Percentiles rank a stretch among this genome's conserved stretches.
Evolutionary conservation across 202 grass and related monocot species (phyloP).

Genomic region (Bolboschoenoplectus hybrid): DNA sequence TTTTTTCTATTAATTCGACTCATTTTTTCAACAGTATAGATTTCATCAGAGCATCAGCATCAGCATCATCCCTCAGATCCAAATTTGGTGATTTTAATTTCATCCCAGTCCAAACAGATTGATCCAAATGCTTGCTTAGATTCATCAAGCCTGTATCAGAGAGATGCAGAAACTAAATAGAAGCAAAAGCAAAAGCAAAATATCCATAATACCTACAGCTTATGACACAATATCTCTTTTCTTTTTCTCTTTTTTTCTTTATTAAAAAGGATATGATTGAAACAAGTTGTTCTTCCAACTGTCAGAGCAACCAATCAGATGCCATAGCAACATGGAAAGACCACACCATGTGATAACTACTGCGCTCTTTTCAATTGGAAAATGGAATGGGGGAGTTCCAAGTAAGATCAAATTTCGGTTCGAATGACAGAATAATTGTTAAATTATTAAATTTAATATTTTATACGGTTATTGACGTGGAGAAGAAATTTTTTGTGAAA

Average conservation of each 20-base stretch:
- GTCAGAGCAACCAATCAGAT: not conserved
- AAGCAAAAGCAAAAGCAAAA: not conserved
- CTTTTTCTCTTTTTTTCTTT: not conserved
- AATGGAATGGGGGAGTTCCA: too few species aligned
- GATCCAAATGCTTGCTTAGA: not conserved
- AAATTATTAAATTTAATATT: too few species aligned
- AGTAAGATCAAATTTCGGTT: too few species aligned
- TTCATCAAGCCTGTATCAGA: not conserved
- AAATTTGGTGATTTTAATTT: not conserved
- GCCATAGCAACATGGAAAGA: not conserved
- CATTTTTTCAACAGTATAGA: too few species aligned
- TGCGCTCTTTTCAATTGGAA: too few species aligned
- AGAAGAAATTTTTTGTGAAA: too few species aligned
- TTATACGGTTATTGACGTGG: too few species aligned
- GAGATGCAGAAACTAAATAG: not conserved
- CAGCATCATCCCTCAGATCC: too few species aligned
- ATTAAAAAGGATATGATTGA: not conserved
- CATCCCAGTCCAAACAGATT: slow-evolving; percentile 10
- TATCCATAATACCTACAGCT: not conserved
- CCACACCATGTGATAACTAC: too few species aligned
- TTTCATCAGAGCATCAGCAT: too few species aligned
- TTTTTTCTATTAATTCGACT: too few species aligned
- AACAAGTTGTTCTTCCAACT: not conserved
- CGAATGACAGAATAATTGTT: too few species aligned
- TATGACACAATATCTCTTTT: not conserved